These are phyloP conservation scores for Hypericum androsaemum DNA, from an alignment of 345 rosid species.

Conservation along the genomic window DNA sequence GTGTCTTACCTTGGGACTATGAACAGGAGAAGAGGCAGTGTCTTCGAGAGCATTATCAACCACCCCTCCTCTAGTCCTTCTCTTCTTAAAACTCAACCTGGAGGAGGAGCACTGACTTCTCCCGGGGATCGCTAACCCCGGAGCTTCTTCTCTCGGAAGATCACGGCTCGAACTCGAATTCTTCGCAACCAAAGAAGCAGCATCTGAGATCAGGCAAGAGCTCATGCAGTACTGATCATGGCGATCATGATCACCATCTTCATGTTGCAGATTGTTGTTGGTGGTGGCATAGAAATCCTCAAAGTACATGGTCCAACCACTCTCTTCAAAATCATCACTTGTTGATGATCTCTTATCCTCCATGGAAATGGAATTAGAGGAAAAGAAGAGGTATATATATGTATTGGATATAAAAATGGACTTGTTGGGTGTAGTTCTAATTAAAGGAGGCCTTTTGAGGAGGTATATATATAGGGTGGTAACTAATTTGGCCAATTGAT, in stretches of 20 bases:
- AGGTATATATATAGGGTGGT: too few species aligned
- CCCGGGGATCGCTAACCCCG: not conserved
- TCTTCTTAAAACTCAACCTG: conserved; percentile 26
- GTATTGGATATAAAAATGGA: too few species aligned
- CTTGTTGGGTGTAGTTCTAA: too few species aligned
- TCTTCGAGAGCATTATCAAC: conserved; percentile 48
- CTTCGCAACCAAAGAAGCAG: conserved; percentile 26
- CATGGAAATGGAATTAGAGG: too few species aligned
- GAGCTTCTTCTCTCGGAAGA: not conserved
- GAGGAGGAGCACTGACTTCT: conserved; percentile 1
- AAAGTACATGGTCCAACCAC: conserved; percentile 57
- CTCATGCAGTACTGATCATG: not conserved
- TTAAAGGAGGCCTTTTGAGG: too few species aligned
- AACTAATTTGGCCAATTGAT: too few species aligned
- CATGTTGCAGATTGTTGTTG: not conserved
- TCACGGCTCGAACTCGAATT: not conserved
- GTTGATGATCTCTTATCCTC: not conserved
- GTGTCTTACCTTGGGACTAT: conserved; percentile 38
- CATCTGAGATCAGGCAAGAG: conserved; percentile 33
- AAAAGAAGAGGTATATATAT: too few species aligned
- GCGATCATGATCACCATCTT: not conserved
- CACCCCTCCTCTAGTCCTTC: conserved; percentile 14
- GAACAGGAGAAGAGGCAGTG: conserved; percentile 47
- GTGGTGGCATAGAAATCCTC: conserved; percentile 31
- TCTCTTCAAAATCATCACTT: conserved; percentile 24